phyloP scores from a whole-genome alignment of 805 yeast species.

The Monosporozyma yasuniensis region DNA sequence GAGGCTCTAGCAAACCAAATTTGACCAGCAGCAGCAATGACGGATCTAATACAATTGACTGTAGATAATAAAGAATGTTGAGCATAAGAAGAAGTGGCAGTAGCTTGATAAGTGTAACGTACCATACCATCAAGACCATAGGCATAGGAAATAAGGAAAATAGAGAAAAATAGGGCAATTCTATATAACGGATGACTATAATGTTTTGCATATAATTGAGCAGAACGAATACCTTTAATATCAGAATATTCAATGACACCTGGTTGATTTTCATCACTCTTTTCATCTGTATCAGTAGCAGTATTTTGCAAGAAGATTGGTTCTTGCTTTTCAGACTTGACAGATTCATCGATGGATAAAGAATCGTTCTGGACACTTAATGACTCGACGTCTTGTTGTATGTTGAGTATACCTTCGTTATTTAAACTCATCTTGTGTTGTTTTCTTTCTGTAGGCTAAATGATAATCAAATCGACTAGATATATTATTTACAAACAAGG shows the following conservation, averaged over 20 bases:
- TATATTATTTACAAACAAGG: no score
- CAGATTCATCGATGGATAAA: background rate
- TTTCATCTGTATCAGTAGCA: background rate
- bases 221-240: constrained; percentile 42
- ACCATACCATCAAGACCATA: constrained; percentile 47
- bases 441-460: no score
- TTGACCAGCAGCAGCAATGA: constrained; percentile 50
- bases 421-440: background rate
- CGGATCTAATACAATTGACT: constrained; percentile 41
- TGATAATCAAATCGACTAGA: no score
- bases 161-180: constrained; percentile 33
- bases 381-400: background rate
- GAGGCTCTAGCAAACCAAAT: constrained; percentile 48
- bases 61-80: constrained; percentile 45
- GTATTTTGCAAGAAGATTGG: background rate
- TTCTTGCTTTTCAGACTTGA: background rate
- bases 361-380: background rate
- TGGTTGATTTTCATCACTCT: background rate
- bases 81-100: constrained; percentile 42
- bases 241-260: background rate
- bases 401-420: background rate
- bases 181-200: constrained; percentile 49
- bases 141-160: constrained; percentile 44
- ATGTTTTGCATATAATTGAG: constrained; percentile 46
- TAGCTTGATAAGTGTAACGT: constrained; percentile 39